Evolutionary conservation across 306 rosid species (phyloP).

Genomic region (Prunus persica): Prunus_persica_NCBIv2 NC_034012.1:3148001-3148500

Average conservation of each 20-base stretch:
- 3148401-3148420: constrained; percentile 80
- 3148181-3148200: constrained; percentile 8
- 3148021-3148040: constrained; percentile 96
- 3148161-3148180: constrained; percentile 18
- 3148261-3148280: no score
- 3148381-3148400: not conserved
- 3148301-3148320: no score
- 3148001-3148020: constrained; percentile 95
- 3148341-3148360: not conserved
- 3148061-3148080: constrained; percentile 96
- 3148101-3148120: constrained; percentile 96
- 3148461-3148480: constrained; percentile 98
- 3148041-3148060: constrained; percentile 95
- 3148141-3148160: constrained; percentile 48
- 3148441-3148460: constrained; percentile 95
- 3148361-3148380: not conserved
- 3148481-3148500: constrained; percentile 99
- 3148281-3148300: no score
- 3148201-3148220: not conserved
- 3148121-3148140: constrained; percentile 83
- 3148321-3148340: no score
- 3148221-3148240: not conserved
- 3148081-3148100: constrained; percentile 98
- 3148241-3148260: no score
- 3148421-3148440: constrained; percentile 63